phyloP scores from a whole-genome alignment of 768 basidiomycete species.

The Coprinellus micaceus region DNA sequence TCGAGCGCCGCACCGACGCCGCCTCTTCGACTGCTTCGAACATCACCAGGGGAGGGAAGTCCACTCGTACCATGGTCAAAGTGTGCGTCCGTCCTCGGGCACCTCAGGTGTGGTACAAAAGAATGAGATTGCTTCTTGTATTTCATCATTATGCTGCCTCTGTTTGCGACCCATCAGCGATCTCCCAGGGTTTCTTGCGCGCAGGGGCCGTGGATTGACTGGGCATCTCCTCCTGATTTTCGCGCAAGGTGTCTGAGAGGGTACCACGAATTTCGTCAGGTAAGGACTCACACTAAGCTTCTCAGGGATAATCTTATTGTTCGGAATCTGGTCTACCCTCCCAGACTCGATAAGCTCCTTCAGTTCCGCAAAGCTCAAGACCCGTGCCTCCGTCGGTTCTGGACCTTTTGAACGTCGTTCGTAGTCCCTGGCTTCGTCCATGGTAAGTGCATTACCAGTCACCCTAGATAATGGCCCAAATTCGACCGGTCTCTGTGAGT shows the following conservation, averaged over 20 bases:
- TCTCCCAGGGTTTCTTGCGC: conserved; percentile 72
- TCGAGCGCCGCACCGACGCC: too few relatives aligned
- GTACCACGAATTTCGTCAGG: too few relatives aligned
- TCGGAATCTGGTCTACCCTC: conserved; percentile 68
- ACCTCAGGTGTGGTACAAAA: too few relatives aligned
- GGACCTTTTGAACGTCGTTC: conserved; percentile 19
- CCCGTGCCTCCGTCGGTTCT: conserved; percentile 19
- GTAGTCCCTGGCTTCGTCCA: conserved; percentile 39
- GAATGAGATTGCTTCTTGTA: too few relatives aligned
- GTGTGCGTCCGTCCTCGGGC: too few relatives aligned
- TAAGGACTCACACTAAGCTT: conserved; percentile 55
- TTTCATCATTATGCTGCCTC: too few relatives aligned
- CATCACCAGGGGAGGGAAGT: too few relatives aligned
- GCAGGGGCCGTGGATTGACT: conserved; percentile 49
- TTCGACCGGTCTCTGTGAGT: background rate
- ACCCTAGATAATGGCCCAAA: conserved; percentile 22
- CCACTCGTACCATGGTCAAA: too few relatives aligned
- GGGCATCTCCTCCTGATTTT: conserved; percentile 54
- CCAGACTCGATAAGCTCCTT: conserved; percentile 70
- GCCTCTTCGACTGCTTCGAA: too few relatives aligned
- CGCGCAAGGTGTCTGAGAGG: too few relatives aligned
- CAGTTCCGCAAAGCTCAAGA: conserved; percentile 64
- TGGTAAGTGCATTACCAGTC: conserved; percentile 38
- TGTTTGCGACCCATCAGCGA: background rate
- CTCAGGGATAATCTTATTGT: conserved; percentile 72